Percentiles rank a stretch among this genome's conserved stretches.
Conservation (phyloP, 108 stramenopile species). For the Skeletonema grethae region DNA sequence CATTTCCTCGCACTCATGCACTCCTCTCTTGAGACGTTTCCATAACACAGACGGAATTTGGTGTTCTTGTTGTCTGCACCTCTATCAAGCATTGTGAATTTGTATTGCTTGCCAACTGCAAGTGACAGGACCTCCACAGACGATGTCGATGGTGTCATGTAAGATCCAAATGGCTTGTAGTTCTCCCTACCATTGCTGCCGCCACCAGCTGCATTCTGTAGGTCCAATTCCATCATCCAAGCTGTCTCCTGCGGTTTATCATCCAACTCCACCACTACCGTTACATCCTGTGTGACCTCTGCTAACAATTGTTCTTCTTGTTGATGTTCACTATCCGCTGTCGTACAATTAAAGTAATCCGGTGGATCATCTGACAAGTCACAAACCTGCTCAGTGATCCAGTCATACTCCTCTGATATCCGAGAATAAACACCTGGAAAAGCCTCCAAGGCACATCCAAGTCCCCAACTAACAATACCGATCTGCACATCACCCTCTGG, state of each 20-base stretch:
- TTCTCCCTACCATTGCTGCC: slow-evolving; percentile 13
- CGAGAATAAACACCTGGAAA: slow-evolving; percentile 39
- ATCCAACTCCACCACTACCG: slow-evolving; percentile 38
- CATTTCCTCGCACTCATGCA: slow-evolving; percentile 12
- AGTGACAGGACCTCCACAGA: slow-evolving; percentile 8
- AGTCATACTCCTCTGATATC: slow-evolving; percentile 7
- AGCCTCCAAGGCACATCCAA: slow-evolving; percentile 8
- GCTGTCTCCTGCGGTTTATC: slow-evolving; percentile 24
- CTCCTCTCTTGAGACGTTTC: slow-evolving; percentile 6
- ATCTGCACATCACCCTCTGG: slow-evolving; percentile 10
- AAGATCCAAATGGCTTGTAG: slow-evolving; percentile 30
- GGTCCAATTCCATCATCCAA: slow-evolving; percentile 30
- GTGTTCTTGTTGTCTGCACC: slow-evolving; percentile 2
- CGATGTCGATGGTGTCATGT: neutral
- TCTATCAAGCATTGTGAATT: slow-evolving; percentile 29
- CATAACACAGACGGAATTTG: slow-evolving; percentile 35
- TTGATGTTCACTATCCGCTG: neutral
- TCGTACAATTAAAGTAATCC: slow-evolving; percentile 25
- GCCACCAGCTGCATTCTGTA: neutral
- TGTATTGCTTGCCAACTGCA: slow-evolving; percentile 16
- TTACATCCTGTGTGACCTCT: slow-evolving; percentile 12
- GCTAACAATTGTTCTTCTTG: neutral
- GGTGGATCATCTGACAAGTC: slow-evolving; percentile 36
- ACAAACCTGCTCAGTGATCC: slow-evolving; percentile 30
- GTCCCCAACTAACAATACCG: slow-evolving; percentile 36